These are phyloP conservation scores for Cerioporus squamosus DNA, from an alignment of 1,284 basidiomycete species.

Conservation along the genomic window DNA sequence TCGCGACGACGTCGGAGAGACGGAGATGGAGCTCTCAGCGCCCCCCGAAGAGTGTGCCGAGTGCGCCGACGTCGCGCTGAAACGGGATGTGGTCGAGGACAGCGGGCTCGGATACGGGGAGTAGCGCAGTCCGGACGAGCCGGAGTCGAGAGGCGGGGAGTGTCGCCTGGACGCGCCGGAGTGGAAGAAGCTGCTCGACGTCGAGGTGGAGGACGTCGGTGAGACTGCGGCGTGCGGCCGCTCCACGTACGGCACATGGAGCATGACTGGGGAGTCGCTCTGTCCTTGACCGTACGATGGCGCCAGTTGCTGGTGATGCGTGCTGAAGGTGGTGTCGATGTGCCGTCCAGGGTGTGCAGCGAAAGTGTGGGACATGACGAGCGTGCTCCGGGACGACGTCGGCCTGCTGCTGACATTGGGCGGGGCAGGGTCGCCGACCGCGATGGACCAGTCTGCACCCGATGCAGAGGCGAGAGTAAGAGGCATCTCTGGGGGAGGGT, in stretches of 20 bases:
- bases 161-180: slow-evolving; percentile 9
- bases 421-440: slow-evolving; percentile 3
- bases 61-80: slow-evolving; percentile 1
- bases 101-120: slow-evolving; percentile 47
- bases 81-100: slow-evolving; percentile 22
- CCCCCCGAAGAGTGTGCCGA: background rate
- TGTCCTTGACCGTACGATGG: slow-evolving; percentile 8
- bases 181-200: slow-evolving; percentile 12
- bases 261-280: slow-evolving; percentile 31
- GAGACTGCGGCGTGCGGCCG: slow-evolving; percentile 13
- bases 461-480: slow-evolving; percentile 17
- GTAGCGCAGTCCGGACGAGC: slow-evolving; percentile 33
- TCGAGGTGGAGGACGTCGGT: slow-evolving; percentile 12
- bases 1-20: slow-evolving; percentile 18
- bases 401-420: slow-evolving; percentile 5
- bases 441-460: slow-evolving; percentile 23
- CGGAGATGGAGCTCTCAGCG: slow-evolving; percentile 7
- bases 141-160: slow-evolving; percentile 22
- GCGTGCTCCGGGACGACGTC: slow-evolving; percentile 9
- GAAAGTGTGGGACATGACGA: slow-evolving; percentile 26
- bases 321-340: slow-evolving; percentile 1
- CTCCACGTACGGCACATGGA: slow-evolving; percentile 34
- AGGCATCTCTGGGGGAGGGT: slow-evolving; percentile 32
- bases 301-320: background rate
- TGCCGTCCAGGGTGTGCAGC: slow-evolving; percentile 22